Percentiles rank a stretch among this genome's conserved stretches.
Evolutionary conservation across 495 filamentous ascomycete species (phyloP).

Genomic region (Aspergillus affinis): DNA sequence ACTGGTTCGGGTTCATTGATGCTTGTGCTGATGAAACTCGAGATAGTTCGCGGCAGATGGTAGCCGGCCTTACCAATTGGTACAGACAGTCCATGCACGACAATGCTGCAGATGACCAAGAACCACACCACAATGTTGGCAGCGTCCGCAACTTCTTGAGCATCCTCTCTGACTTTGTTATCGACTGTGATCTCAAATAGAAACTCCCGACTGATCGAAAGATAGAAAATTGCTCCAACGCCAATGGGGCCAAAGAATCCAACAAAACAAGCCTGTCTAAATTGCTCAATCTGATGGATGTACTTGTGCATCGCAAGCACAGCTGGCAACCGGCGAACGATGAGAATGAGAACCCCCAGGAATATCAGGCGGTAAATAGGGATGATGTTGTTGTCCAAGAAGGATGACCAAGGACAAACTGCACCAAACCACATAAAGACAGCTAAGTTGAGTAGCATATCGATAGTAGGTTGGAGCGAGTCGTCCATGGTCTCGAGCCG

Average conservation of each 20-base stretch:
- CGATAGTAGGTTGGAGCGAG: constrained; percentile 85
- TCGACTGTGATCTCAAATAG: constrained; percentile 52
- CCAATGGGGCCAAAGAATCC: constrained; percentile 96
- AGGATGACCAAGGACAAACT: constrained; percentile 81
- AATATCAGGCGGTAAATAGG: constrained; percentile 75
- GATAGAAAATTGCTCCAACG: constrained; percentile 89
- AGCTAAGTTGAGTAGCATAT: constrained; percentile 80
- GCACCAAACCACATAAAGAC: constrained; percentile 93
- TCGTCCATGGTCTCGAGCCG: constrained; percentile 84
- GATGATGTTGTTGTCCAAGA: constrained; percentile 64
- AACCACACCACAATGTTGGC: constrained; percentile 78
- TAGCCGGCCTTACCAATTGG: too few species aligned
- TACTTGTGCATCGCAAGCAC: constrained; percentile 70
- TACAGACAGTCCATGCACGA: too few species aligned
- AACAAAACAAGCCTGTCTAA: constrained; percentile 73
- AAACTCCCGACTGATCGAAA: constrained; percentile 76
- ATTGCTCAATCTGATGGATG: constrained; percentile 76
- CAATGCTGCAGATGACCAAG: constrained; percentile 34
- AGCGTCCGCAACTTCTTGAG: constrained; percentile 59
- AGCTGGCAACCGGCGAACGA: constrained; percentile 76
- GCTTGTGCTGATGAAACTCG: too few species aligned
- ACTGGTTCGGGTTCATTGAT: too few species aligned
- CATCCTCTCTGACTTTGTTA: constrained; percentile 64
- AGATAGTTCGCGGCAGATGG: too few species aligned
- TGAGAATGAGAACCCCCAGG: constrained; percentile 75